Conservation (phyloP, 108 stramenopile genomes). For the Skeletonema menzelii region DNA sequence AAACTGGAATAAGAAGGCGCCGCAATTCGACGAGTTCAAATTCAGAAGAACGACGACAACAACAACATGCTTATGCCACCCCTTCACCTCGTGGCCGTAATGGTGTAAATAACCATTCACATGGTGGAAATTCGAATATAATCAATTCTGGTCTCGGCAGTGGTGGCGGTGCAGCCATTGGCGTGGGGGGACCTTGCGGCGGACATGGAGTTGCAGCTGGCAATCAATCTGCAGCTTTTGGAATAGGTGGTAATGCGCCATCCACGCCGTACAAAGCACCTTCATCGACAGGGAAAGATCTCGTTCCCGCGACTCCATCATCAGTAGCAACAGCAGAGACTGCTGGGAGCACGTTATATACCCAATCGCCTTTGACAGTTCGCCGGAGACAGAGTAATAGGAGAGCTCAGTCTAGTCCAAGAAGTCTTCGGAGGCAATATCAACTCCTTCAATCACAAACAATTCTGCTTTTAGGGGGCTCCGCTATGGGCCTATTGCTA, state of each 20-base stretch:
- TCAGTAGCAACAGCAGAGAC: conserved; percentile 40
- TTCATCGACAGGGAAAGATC: conserved; percentile 5
- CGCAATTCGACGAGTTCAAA: not conserved
- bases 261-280: conserved; percentile 30
- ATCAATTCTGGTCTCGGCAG: not conserved
- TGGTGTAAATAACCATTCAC: not conserved
- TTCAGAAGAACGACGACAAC: not conserved
- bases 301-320: conserved; percentile 21
- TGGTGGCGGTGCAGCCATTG: not conserved
- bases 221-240: conserved; percentile 5
- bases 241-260: not conserved
- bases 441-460: conserved; percentile 31
- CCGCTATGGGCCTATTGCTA: conserved; percentile 29
- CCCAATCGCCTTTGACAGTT: conserved; percentile 10
- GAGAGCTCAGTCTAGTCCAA: not conserved
- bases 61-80: not conserved
- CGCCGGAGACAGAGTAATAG: conserved; percentile 13
- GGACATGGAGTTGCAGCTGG: not conserved
- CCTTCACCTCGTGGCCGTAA: not conserved
- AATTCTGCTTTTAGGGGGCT: conserved; percentile 25
- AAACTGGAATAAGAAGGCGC: not conserved
- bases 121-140: conserved; percentile 1
- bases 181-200: not conserved
- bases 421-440: conserved; percentile 29
- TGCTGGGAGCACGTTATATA: conserved; percentile 29